Evolutionary conservation across 2,329 filamentous ascomycete species (phyloP).

Genomic region (Aphanoascus verrucosus): DNA sequence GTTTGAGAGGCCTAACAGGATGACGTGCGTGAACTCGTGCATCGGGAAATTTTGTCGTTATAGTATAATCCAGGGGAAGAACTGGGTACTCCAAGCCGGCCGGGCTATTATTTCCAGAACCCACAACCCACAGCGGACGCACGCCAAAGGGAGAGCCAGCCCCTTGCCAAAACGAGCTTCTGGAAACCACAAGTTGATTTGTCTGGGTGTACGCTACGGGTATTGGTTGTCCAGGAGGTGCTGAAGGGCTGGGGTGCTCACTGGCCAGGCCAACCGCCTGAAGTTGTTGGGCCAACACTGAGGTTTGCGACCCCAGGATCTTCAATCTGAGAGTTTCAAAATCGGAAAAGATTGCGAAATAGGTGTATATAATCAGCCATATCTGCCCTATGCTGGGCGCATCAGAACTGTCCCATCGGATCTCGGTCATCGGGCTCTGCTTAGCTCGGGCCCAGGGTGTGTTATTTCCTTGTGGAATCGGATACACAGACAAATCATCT

Average conservation of each 20-base stretch:
- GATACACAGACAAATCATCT: conserved; percentile 17
- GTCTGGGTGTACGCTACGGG: conserved; percentile 27
- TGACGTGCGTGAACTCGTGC: conserved; percentile 52
- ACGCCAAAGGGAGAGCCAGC: conserved; percentile 57
- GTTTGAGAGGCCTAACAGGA: conserved; percentile 61
- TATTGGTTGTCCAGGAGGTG: conserved; percentile 13
- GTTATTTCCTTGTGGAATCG: conserved; percentile 26
- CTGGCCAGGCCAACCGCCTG: conserved; percentile 34
- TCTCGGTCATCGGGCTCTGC: conserved; percentile 23
- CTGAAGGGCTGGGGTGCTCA: conserved; percentile 27
- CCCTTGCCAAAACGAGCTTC: conserved; percentile 58
- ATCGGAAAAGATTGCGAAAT: conserved; percentile 24
- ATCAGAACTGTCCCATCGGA: conserved; percentile 25
- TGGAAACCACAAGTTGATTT: conserved; percentile 42
- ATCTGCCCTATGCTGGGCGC: conserved; percentile 29
- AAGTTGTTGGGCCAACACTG: conserved; percentile 23
- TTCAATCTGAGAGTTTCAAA: conserved; percentile 29
- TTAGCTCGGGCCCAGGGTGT: conserved; percentile 30
- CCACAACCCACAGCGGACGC: conserved; percentile 51
- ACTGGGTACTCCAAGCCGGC: conserved; percentile 23
- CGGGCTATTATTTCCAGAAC: conserved; percentile 25
- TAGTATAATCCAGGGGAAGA: conserved; percentile 28
- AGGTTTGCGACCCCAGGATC: conserved; percentile 23
- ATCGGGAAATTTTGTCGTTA: conserved; percentile 41
- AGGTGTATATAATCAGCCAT: conserved; percentile 33